Evolutionary conservation across 2,329 filamentous ascomycete genomes (phyloP), one percentile per base, ranked within the genome.

Genomic region (Juglanconis sp.): DNA sequence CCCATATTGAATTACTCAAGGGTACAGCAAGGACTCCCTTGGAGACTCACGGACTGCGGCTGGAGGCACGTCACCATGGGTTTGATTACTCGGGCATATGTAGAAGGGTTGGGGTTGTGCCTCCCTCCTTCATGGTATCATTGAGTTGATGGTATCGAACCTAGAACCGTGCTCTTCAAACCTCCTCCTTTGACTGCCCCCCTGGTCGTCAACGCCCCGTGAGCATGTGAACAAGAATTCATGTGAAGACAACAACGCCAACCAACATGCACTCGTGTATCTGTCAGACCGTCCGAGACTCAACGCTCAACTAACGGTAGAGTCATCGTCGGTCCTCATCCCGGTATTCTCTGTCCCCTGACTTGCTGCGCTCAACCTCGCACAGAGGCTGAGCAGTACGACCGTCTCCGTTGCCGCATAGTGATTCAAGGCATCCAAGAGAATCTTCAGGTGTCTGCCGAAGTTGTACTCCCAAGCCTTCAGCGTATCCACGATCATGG

Each of bases 351-450:
- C 84, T 0, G 85, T 87, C 24, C 90, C 90, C 71, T 93, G 90
- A 63, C 90, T 92, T 11, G 90, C 91, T 61, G 89, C 91, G 68
- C 89, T 93, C 69, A 96, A 72, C 63, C 92, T 78, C 11, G 92
- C 92, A 71, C 92, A 96, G 15, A 99, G 79, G 65, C 93, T 94
- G 64, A 98, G 77, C 65, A 99, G 81, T 17, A 96, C 95, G 3
- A 97, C 94, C 44, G 95, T 98, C 78, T 99, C 95, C 0, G 95
- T 98, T 0, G 95, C 95, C 3, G 95, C 95, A 68, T 97, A 96
- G 74, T 98, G 96, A 68, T 99, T 98, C 64, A 99, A 81, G 63
- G 92, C 94, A 72, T 98, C 95, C 42, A 98, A 86, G 68, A 99
- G 75, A 66, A 98, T 96, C 77, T 96, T 93, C 68, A 99, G 76